Conservation (phyloP, 257 asterid species). For the Solanum megistacrolobum region DNA sequence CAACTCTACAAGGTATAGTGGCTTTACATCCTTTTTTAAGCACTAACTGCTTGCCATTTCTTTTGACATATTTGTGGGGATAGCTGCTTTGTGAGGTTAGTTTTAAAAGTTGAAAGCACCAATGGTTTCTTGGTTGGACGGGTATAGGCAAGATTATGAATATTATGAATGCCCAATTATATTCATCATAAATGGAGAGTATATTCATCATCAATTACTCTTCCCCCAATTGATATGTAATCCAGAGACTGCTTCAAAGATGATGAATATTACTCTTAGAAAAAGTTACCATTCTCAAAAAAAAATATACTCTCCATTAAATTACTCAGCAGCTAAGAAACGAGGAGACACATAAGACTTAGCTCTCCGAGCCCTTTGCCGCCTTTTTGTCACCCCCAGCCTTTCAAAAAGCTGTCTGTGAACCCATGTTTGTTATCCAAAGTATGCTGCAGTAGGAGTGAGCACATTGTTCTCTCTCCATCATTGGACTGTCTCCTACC, state of each 20-base stretch:
- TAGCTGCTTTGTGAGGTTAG: neutral
- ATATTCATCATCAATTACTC: too few relatives aligned
- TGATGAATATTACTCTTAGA: neutral
- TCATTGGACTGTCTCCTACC: conserved; percentile 19
- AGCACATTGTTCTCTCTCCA: conserved; percentile 13
- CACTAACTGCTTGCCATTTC: neutral
- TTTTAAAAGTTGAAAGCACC: neutral
- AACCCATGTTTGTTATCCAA: conserved; percentile 7
- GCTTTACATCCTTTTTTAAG: neutral
- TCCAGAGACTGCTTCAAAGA: too few relatives aligned
- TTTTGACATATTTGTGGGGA: neutral
- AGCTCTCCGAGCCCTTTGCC: conserved; percentile 27
- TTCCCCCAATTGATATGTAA: too few relatives aligned
- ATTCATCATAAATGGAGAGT: too few relatives aligned
- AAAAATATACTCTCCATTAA: neutral
- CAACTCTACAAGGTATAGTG: conserved; percentile 60
- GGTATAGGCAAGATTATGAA: neutral
- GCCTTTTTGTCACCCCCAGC: conserved; percentile 14
- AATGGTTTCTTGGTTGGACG: neutral
- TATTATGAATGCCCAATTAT: neutral
- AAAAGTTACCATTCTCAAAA: neutral
- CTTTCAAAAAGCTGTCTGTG: conserved; percentile 1
- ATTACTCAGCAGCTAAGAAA: neutral
- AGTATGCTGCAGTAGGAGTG: conserved; percentile 22
- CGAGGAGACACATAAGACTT: conserved; percentile 7